Base-by-base conservation (phyloP, 768 basidiomycete genomes). In the Russula virescens region DNA sequence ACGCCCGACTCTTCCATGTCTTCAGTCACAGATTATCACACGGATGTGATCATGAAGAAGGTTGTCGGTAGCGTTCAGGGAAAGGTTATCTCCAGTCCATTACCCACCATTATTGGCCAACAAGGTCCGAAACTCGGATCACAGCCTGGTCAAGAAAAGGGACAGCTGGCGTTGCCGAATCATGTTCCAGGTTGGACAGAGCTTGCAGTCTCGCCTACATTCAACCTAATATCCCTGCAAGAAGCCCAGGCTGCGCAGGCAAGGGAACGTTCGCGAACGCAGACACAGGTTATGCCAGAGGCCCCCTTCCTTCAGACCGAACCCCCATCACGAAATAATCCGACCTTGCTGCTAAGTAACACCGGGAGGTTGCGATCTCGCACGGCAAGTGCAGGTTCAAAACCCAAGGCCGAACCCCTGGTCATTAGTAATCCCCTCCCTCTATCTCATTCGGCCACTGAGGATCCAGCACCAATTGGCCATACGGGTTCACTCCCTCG, bases 141-240 rank as follows among this genome's bases (percentile, higher is more conserved):
- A 42, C 64, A 52, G n/a, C 28, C 53, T 51, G 18, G 28, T 56
- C 64, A 57, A 56, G 64, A 60, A n/a, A 58, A 38, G 19, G 19
- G 43, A 38, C 55, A 54, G 25, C 38, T 23, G 13, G 25, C 53
- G 31, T 66, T 55, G 31, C 52, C 49, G 70, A 45, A 59, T 68
- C 55, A 75, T 67, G 48, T 55, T 48, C 69, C 75, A 28, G 81
- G 79, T 13, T 85, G 83, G 82, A 75, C 73, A 46, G 84, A 84
- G 56, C 78, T 64, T 67, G 68, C 58, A 62, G 69, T 73, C 9
- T 74, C 81, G 14, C 79, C 84, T 23, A 74, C 81, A 18, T 85
- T 90, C 65, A 77, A 81, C 34, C 80, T 92, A 43, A 91, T 91
- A 54, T 82, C 88, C 5, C 77, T 91, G 57, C 87, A 91, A 69